Percentiles rank a stretch among this genome's conserved stretches.
phyloP scores from a whole-genome alignment of 805 yeast species.

The Grigorovia transvaalensis region DNA sequence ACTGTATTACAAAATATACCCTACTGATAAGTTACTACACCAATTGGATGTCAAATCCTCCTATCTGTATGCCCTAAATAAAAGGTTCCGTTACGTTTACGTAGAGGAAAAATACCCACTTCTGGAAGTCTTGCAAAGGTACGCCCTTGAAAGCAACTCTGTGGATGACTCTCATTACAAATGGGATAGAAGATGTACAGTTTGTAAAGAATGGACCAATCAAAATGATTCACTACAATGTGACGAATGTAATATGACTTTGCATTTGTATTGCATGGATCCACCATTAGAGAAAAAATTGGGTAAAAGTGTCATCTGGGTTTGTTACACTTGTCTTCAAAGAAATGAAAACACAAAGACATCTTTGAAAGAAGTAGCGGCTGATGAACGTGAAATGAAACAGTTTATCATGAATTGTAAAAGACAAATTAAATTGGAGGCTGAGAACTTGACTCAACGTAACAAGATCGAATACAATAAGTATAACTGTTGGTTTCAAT shows the following conservation, averaged over 20 bases:
- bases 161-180: not conserved
- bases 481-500: constrained; percentile 23
- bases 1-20: constrained; percentile 67
- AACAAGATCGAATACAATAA: constrained; percentile 5
- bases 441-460: constrained; percentile 3
- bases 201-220: constrained; percentile 81
- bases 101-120: constrained; percentile 42
- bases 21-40: constrained; percentile 47
- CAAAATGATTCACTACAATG: constrained; percentile 65
- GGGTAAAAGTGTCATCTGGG: constrained; percentile 82
- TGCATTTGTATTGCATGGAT: constrained; percentile 75
- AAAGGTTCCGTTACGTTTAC: constrained; percentile 63
- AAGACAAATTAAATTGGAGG: not conserved
- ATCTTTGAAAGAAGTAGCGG: constrained; percentile 3
- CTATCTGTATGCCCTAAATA: constrained; percentile 50
- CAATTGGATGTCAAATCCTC: constrained; percentile 39
- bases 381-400: not conserved
- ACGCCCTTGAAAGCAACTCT: constrained; percentile 8
- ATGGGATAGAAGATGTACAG: constrained; percentile 42
- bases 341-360: constrained; percentile 28
- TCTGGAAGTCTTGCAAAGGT: constrained; percentile 16
- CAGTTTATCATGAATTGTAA: not conserved
- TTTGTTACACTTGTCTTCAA: constrained; percentile 71
- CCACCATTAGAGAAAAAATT: constrained; percentile 79
- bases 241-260: constrained; percentile 59